Base-by-base conservation (phyloP, 345 rosid genomes). In the Gossypium rotundifolium region DNA sequence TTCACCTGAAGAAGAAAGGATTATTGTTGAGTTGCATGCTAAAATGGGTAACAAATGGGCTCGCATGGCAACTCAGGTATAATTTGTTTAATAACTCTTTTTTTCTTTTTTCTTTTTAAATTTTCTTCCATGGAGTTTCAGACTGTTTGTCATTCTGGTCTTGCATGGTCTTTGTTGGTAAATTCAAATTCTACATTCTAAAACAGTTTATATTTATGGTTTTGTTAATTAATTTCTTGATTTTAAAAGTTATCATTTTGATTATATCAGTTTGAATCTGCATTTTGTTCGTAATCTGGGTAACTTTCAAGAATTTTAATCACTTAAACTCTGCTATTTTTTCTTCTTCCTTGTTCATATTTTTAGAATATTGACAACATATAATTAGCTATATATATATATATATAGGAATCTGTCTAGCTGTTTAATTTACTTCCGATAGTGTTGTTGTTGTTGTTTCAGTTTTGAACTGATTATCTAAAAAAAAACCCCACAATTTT, bases 21-120 rank as follows among this genome's bases (percentile, higher is more conserved):
- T 87, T 25, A 87, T 87, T 45, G 84, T 83, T 61, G 85, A 87
- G 62, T 81, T 87, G 14, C 90, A 87, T 74, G 84, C 88, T 64
- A 85, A 83, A 40, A 85, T 81, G 2, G 90, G 90, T 45, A 87
- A 87, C 70, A 87, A 85, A 74, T 87, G 90, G 90, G 90, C 90
- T 61, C 88, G 90, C 68, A 87, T 87, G 90, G 90, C 90, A 3
- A 79, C 88, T 74, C 87, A 85, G 90, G 90, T 87, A 53, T 33
- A 3, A 3, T 52, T 2, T 38, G 2, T 53, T 46, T 9, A 46
- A 11, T 9, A 10, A 46, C 51, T 46, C 13, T 10, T 2, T 46
- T 46, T 46, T 46, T 2, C 23, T 23, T 23, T 2, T 25, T 25
- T 25, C 25, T 23, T 1, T 63, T 63, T 12, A 23, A 7, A 17